These are phyloP conservation scores for Lactarius quietus DNA, from an alignment of 768 basidiomycete genomes.

Conservation along the genomic window DNA sequence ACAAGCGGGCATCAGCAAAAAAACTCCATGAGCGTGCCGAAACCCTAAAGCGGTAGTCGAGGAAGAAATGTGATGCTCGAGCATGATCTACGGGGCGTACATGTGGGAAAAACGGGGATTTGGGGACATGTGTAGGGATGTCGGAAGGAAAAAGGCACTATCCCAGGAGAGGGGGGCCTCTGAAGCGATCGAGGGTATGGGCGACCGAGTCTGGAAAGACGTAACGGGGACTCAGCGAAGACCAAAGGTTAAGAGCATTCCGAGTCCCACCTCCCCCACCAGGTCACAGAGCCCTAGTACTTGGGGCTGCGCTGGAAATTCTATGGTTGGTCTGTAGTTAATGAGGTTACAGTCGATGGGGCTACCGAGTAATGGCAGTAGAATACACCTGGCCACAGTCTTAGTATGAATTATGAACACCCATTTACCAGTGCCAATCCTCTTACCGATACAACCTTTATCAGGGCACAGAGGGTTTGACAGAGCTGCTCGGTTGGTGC, in stretches of 20 bases:
- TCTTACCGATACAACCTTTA: not conserved
- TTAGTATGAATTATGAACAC: not conserved
- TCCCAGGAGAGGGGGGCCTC: not conserved
- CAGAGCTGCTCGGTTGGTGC: not conserved
- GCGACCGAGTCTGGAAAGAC: not conserved
- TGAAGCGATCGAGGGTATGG: not conserved
- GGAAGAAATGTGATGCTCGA: no score
- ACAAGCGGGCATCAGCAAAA: not conserved
- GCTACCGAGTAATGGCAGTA: not conserved
- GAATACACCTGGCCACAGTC: not conserved
- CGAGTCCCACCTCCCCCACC: not conserved
- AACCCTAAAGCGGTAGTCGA: not conserved
- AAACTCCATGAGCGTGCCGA: not conserved
- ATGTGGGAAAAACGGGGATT: not conserved
- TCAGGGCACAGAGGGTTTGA: not conserved
- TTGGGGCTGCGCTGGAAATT: not conserved
- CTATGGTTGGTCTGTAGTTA: not conserved
- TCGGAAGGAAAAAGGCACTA: not conserved
- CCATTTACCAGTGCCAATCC: not conserved
- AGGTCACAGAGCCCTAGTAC: not conserved
- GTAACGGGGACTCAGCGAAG: not conserved
- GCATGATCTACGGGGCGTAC: not conserved
- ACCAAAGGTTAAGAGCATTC: not conserved
- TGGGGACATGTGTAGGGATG: not conserved
- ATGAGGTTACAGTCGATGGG: not conserved